Evolutionary conservation across 257 asterid species (phyloP).

Genomic region (Solanum pimpinellifolium): DNA sequence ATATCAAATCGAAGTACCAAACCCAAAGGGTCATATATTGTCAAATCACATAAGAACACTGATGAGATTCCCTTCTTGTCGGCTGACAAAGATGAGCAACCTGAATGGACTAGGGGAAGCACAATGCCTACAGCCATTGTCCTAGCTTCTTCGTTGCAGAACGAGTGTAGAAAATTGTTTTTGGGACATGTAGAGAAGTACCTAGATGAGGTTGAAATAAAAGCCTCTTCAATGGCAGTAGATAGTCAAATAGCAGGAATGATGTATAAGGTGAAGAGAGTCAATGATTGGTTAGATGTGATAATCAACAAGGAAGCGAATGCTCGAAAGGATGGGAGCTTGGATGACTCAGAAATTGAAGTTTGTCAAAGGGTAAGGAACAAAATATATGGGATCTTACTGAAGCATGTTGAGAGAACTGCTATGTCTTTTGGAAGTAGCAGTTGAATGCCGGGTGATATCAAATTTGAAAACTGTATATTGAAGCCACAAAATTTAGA

Average conservation of each 20-base stretch:
- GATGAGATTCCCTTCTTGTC: constrained; percentile 16
- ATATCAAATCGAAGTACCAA: background rate
- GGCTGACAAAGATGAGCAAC: constrained; percentile 24
- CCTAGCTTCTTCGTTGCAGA: constrained; percentile 36
- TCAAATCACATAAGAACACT: constrained; percentile 13
- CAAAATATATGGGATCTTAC: constrained; percentile 48
- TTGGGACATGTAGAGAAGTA: constrained; percentile 42
- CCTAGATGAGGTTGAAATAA: constrained; percentile 45
- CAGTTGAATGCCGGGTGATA: background rate
- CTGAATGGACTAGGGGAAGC: constrained; percentile 34
- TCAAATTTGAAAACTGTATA: background rate
- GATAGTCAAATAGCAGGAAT: constrained; percentile 29
- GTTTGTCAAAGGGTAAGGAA: constrained; percentile 43
- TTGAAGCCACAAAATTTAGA: background rate
- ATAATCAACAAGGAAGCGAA: constrained; percentile 23
- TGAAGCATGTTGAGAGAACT: constrained; percentile 59
- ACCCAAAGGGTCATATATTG: constrained; percentile 21
- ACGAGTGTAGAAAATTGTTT: constrained; percentile 41
- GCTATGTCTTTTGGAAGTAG: constrained; percentile 29
- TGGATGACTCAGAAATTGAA: constrained; percentile 30
- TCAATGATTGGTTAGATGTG: constrained; percentile 49
- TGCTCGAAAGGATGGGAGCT: background rate
- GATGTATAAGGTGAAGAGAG: constrained; percentile 56
- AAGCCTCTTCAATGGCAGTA: constrained; percentile 9
- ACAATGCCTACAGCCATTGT: constrained; percentile 15